These are phyloP conservation scores for Iodosphaeria phyllophila DNA, from an alignment of 2,329 filamentous ascomycete genomes.

Conservation along the genomic window DNA sequence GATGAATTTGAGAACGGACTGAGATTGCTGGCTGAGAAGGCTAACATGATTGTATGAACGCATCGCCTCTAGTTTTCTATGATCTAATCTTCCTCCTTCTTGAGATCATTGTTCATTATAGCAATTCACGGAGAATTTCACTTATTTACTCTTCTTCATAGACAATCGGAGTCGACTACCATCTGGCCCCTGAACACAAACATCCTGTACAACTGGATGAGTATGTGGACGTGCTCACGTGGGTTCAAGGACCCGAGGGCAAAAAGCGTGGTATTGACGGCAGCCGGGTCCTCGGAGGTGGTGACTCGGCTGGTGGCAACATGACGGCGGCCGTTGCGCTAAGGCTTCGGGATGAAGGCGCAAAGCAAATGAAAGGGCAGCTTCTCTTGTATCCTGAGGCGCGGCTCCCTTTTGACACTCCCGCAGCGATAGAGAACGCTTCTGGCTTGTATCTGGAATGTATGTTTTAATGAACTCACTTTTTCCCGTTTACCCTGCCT, in stretches of 20 bases:
- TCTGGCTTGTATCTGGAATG: constrained; percentile 15
- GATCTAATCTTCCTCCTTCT: too few species aligned
- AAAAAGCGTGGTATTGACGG: constrained; percentile 9
- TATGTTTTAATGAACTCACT: constrained; percentile 1
- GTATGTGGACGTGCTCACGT: constrained; percentile 13
- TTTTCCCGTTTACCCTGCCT: constrained; percentile 1
- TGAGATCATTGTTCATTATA: too few species aligned
- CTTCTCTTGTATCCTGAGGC: constrained; percentile 17
- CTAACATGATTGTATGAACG: constrained; percentile 4
- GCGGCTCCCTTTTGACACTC: constrained; percentile 13
- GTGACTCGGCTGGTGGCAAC: constrained; percentile 16
- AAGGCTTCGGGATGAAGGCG: constrained; percentile 9
- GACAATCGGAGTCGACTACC: constrained; percentile 16
- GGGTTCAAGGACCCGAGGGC: constrained; percentile 9
- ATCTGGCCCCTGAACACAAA: constrained; percentile 13
- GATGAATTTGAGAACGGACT: constrained; percentile 19
- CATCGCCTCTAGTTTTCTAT: too few species aligned
- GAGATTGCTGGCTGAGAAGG: constrained; percentile 12
- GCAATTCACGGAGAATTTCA: neutral
- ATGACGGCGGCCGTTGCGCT: constrained; percentile 15
- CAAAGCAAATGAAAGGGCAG: constrained; percentile 10
- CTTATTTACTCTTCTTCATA: constrained; percentile 2
- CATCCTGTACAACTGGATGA: constrained; percentile 16
- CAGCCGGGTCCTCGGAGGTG: constrained; percentile 12
- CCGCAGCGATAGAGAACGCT: constrained; percentile 14